Evolutionary conservation across 805 yeast species (phyloP), one percentile per base, ranked within the genome.

Genomic region (Cyberlindnera xylosilytica): DNA sequence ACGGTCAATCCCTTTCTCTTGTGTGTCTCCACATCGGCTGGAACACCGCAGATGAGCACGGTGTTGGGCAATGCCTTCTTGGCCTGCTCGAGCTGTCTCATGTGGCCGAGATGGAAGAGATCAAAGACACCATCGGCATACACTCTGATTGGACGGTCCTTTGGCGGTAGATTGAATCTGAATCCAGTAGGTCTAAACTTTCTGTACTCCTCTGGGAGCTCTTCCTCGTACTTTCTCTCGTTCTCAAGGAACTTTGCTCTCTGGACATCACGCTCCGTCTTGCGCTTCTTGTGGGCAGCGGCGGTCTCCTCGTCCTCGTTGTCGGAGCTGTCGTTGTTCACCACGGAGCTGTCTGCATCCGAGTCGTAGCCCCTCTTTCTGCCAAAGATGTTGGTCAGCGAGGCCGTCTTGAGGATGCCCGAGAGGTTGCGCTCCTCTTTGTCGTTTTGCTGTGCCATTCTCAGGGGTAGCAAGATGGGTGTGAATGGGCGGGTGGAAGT

Each of bases 91-190:
- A 93, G 72, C 64, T 93, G 99, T 59, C 89, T 81, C 99, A 93
- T 93, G 62, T 93, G 99, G 19, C 99, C 99, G 58, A 93, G 63
- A 65, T 93, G 99, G 68, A 93, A 93, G 49, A 93, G 69, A 65
- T 93, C 99, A 69, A 93, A 93, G 16, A 93, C 97, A 40, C 99
- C 99, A 65, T 93, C 99, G 6, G 99, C 99, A 62, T 93, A 93
- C n/a, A 93, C 79, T 46, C 99, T 75, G 22, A 93, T 79, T 1
- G 96, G 90, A 45, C 97, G 74, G 57, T 84, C 93, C 4, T 61
- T 69, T 2, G 97, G 95, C 3, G 99, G 99, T 20, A 81, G 53
- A 53, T 87, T 88, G 63, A 93, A 77, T 52, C 69, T 70, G 66
- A 66, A 88, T 2, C 97, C 97, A 24, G 65, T 64, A 19, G 96